Evolutionary conservation across 768 basidiomycete genomes (phyloP), one percentile per base, ranked within the genome.

Genomic region (Lepiota venenata): DNA sequence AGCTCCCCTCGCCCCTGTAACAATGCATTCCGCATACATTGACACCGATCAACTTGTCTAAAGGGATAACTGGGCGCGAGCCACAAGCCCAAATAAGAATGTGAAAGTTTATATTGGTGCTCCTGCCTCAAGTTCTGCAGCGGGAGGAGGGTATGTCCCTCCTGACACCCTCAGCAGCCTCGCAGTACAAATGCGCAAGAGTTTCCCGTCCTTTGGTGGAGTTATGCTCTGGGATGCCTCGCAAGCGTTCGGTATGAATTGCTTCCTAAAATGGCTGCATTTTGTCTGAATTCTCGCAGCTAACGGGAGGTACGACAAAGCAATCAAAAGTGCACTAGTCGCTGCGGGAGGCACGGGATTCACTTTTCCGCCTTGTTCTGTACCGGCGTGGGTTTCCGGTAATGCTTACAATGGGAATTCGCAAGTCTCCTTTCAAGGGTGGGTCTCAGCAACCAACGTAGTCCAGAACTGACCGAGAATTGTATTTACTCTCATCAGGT

Each of bases 301-400:
- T 25, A 87, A 88, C 62, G 68, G 72, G 54, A 77, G 80, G 25
- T 87, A 77, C 58, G 83, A 86, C 60, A 63, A 75, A 14, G 80
- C 76, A 5, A 79, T 86, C 56, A 87, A 88, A 69, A 76, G 78
- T 55, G 75, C 80, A 22, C 71, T 87, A 36, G 66, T 69, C 12
- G 78, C 80, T 12, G 81, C 84, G 35, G 84, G 85, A 44, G 83
- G 84, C n/a, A 82, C 81, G 15, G 84, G 85, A 7, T 88, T 87
- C 66, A 80, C 79, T 2, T 87, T 74, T 67, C 83, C 84, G 14
- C 58, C 78, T 47, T 88, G 84, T 63, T 74, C 78, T 38, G 81
- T 84, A 9, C 71, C 81, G 15, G 74, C 81, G 0, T 87, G 68
- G 60, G 69, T 71, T 47, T 63, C 78, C 8, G 80, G 81, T 15